phyloP scores from a whole-genome alignment of 2,329 filamentous ascomycete genomes.

The Cladophialophora chaetospira region DNA sequence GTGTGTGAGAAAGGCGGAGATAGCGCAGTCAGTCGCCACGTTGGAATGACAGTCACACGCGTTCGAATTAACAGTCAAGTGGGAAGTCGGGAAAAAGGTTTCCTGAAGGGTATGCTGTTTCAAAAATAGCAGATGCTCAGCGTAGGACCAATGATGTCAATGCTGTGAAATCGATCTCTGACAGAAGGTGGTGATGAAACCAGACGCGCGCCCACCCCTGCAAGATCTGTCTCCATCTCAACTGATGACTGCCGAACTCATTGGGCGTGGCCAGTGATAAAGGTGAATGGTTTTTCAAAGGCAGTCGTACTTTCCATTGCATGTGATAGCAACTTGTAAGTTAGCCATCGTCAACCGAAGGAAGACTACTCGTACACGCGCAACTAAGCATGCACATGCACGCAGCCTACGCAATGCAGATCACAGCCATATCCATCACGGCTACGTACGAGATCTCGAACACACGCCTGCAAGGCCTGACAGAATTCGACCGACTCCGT shows the following conservation, averaged over 20 bases:
- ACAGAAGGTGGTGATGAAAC: conserved; percentile 7
- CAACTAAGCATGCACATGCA: too few species aligned
- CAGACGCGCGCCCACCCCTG: background rate
- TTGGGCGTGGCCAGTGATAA: background rate
- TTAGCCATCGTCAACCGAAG: too few species aligned
- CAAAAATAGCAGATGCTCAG: conserved; percentile 9
- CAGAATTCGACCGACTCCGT: background rate
- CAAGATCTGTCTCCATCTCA: background rate
- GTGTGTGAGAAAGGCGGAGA: background rate
- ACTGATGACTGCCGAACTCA: background rate
- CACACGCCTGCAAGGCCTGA: too few species aligned
- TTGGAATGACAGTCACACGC: background rate
- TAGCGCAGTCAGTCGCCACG: background rate
- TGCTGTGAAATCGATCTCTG: conserved; percentile 2
- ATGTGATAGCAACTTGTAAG: too few species aligned
- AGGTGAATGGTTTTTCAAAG: too few species aligned
- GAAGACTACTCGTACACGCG: too few species aligned
- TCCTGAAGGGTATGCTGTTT: background rate
- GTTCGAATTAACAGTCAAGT: background rate
- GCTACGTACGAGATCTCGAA: background rate
- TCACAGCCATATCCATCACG: background rate
- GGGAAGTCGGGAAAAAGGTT: background rate
- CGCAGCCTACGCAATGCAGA: too few species aligned
- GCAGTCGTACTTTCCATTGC: too few species aligned
- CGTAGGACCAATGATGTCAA: conserved; percentile 9